Evolutionary conservation across 2,329 filamentous ascomycete species (phyloP).

Genomic region (Tolypocladium inflatum): DNA sequence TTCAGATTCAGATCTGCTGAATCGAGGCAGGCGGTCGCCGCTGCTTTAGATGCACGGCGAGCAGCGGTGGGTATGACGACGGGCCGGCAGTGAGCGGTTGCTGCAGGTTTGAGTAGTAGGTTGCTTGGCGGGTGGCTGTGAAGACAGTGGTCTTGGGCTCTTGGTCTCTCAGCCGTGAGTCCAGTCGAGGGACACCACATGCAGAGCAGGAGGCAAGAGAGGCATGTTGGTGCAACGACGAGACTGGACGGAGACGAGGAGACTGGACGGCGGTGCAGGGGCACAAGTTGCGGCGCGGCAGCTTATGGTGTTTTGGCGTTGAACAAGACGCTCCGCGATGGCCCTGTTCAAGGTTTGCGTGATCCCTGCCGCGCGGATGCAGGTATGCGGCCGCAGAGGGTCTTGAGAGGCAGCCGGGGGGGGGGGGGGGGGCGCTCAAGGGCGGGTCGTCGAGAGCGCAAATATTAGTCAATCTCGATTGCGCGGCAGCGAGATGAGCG

Average conservation of each 20-base stretch:
- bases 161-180: constrained; percentile 10
- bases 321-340: not conserved
- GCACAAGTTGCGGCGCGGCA: not conserved
- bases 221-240: constrained; percentile 9
- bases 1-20: not conserved
- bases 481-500: too few relatives aligned
- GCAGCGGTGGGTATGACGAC: not conserved
- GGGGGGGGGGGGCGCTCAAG: too few relatives aligned
- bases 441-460: too few relatives aligned
- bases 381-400: too few relatives aligned
- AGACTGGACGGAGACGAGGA: not conserved
- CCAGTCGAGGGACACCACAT: constrained; percentile 13
- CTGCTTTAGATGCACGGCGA: not conserved
- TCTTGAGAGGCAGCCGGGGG: too few relatives aligned
- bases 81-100: not conserved
- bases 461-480: too few relatives aligned
- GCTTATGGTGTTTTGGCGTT: not conserved
- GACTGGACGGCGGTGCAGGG: not conserved
- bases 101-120: not conserved
- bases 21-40: not conserved
- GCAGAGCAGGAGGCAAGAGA: constrained; percentile 5
- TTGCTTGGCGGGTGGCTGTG: not conserved
- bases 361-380: not conserved
- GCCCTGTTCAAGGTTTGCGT: not conserved
- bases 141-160: not conserved